These are phyloP conservation scores for Prunus armeniaca DNA, from an alignment of 306 rosid species.

Conservation along the genomic window DNA sequence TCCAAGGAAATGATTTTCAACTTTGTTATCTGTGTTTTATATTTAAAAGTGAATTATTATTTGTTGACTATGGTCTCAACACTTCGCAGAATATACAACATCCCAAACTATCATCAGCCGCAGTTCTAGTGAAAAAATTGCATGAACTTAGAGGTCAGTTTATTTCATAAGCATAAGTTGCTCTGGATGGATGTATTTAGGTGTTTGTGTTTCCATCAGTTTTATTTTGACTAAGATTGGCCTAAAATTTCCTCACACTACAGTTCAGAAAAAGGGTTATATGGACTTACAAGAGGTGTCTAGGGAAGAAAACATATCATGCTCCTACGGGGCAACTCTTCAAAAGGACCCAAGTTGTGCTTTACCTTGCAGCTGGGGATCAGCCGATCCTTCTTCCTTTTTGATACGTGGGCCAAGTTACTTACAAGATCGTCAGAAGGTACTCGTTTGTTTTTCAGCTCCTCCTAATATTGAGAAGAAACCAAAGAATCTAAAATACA, in stretches of 20 bases:
- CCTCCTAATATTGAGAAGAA: constrained; percentile 11
- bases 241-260: constrained; percentile 13
- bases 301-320: constrained; percentile 42
- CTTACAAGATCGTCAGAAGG: constrained; percentile 65
- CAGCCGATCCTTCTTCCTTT: constrained; percentile 79
- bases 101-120: constrained; percentile 54
- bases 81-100: constrained; percentile 39
- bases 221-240: constrained; percentile 20
- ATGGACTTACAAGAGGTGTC: constrained; percentile 52
- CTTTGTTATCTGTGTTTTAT: neutral
- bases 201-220: neutral
- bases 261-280: constrained; percentile 81
- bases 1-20: too few species aligned
- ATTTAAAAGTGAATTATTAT: neutral
- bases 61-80: constrained; percentile 21
- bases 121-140: constrained; percentile 61
- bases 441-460: constrained; percentile 16
- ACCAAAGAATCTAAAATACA: neutral
- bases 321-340: constrained; percentile 70
- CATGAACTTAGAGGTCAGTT: constrained; percentile 73
- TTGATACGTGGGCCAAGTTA: constrained; percentile 72
- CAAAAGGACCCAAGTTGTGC: constrained; percentile 54
- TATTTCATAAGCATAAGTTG: constrained; percentile 3
- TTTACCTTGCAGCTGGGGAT: constrained; percentile 65
- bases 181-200: neutral